Percentiles rank a stretch among this genome's conserved stretches.
These are phyloP conservation scores for Talaromyces sp. DNA, from an alignment of 2,329 filamentous ascomycete species.

Conservation along the genomic window DNA sequence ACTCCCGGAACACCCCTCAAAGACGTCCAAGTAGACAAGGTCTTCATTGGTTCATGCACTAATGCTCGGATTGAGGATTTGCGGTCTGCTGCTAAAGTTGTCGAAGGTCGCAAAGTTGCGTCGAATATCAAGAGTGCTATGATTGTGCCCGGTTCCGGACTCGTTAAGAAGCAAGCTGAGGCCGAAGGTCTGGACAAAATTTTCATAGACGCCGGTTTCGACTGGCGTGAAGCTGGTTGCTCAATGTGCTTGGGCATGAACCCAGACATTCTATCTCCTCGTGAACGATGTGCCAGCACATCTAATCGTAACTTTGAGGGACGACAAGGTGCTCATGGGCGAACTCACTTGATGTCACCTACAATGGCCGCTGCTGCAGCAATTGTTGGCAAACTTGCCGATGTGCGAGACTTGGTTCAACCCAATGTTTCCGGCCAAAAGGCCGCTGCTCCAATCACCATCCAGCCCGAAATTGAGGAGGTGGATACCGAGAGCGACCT, in stretches of 20 bases:
- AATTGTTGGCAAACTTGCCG: slow-evolving; percentile 83
- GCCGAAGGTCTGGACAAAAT: slow-evolving; percentile 88
- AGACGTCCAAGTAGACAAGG: slow-evolving; percentile 88
- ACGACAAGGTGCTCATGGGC: slow-evolving; percentile 82
- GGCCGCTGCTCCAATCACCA: slow-evolving; percentile 55
- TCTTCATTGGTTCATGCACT: slow-evolving; percentile 97
- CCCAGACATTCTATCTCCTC: slow-evolving; percentile 87
- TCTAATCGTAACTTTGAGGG: slow-evolving; percentile 98
- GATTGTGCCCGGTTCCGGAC: slow-evolving; percentile 91
- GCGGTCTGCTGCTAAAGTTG: slow-evolving; percentile 75
- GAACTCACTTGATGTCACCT: slow-evolving; percentile 94
- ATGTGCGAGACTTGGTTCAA: slow-evolving; percentile 72
- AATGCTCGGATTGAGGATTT: slow-evolving; percentile 97
- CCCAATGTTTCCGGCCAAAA: slow-evolving; percentile 40
- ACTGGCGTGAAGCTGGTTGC: slow-evolving; percentile 97
- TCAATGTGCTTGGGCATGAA: slow-evolving; percentile 99
- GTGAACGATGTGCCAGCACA: slow-evolving; percentile 90
- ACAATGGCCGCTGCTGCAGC: slow-evolving; percentile 92
- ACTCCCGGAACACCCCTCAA: slow-evolving; percentile 81
- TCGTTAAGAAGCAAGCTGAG: slow-evolving; percentile 90
- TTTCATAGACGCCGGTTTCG: slow-evolving; percentile 86
- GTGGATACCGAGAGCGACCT: slow-evolving; percentile 58
- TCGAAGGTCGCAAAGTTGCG: slow-evolving; percentile 82
- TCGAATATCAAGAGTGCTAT: slow-evolving; percentile 87
- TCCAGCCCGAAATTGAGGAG: slow-evolving; percentile 57